These are phyloP conservation scores for Arthrobotrys sphaeroides DNA, from an alignment of 2,329 filamentous ascomycete genomes.

Conservation along the genomic window DNA sequence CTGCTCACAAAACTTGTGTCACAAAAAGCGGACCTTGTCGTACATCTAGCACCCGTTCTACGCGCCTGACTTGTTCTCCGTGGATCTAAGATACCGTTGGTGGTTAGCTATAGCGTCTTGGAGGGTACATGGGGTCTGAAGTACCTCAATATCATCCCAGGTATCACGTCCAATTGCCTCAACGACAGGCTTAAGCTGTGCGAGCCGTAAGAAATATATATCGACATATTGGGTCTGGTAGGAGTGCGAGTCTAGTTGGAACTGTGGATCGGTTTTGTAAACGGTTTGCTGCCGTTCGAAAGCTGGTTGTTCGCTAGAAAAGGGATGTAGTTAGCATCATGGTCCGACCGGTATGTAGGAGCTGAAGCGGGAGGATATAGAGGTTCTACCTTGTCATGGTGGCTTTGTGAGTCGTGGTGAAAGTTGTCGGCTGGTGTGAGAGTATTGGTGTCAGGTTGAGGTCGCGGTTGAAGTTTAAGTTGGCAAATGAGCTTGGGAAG, in stretches of 20 bases:
- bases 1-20: constrained; percentile 10
- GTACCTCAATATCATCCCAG: constrained; percentile 77
- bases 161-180: constrained; percentile 76
- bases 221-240: constrained; percentile 97
- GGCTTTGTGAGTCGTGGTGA: neutral
- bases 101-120: neutral
- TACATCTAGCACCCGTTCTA: constrained; percentile 92
- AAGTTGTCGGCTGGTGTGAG: neutral
- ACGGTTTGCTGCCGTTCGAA: constrained; percentile 49
- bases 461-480: constrained; percentile 11
- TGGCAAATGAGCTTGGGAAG: constrained; percentile 16
- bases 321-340: neutral
- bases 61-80: constrained; percentile 76
- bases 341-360: neutral
- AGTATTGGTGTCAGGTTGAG: neutral
- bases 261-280: constrained; percentile 53
- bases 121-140: constrained; percentile 19
- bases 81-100: constrained; percentile 67
- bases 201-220: constrained; percentile 93
- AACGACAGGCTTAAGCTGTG: constrained; percentile 84
- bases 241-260: constrained; percentile 66
- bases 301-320: constrained; percentile 20
- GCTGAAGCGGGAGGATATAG: too few relatives aligned
- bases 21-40: constrained; percentile 73
- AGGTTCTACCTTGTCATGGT: constrained; percentile 36